Percentiles rank a stretch among this genome's conserved stretches.
phyloP scores from a whole-genome alignment of 139 green algal species.

The Chlamydomonas sp. region DNA sequence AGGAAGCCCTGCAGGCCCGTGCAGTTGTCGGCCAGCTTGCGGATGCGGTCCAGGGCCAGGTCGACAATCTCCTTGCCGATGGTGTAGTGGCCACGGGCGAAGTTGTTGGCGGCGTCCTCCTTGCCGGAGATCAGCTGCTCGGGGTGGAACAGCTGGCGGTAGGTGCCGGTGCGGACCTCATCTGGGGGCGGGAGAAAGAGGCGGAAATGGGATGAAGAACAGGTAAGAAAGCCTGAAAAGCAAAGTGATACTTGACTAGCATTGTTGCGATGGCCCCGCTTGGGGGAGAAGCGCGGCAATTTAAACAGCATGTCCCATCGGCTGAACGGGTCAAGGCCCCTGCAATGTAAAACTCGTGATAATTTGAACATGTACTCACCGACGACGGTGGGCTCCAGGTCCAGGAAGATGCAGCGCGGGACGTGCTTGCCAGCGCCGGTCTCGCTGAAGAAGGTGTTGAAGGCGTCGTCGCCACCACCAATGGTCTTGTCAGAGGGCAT shows the following conservation, averaged over 20 bases:
- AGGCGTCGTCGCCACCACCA: constrained; percentile 89
- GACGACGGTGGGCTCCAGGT: constrained; percentile 97
- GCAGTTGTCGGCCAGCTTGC: constrained; percentile 98
- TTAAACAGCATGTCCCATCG: too few species aligned
- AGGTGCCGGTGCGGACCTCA: constrained; percentile 92
- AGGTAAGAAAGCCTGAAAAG: too few species aligned
- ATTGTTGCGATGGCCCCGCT: too few species aligned
- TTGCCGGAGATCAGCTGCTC: constrained; percentile 98
- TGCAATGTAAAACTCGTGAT: too few species aligned
- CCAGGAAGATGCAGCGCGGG: constrained; percentile 91
- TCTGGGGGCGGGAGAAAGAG: too few species aligned
- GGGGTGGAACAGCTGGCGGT: constrained; percentile 98
- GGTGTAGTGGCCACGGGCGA: constrained; percentile 90
- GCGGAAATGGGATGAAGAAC: too few species aligned
- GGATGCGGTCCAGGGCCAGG: constrained; percentile 91
- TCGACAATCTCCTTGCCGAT: constrained; percentile 98
- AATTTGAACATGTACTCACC: constrained; percentile 61
- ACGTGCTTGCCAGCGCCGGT: constrained; percentile 96
- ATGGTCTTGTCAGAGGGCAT: constrained; percentile 97
- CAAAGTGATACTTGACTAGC: too few species aligned
- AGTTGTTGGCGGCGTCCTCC: constrained; percentile 81
- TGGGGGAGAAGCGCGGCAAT: too few species aligned
- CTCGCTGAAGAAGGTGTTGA: constrained; percentile 98
- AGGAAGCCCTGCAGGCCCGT: constrained; percentile 97
- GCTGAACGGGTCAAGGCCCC: constrained; percentile 42